A percentile compares a stretch with the other conserved stretches of the same genome.
Conservation (phyloP, 73 alveolate genomes). For the Breviolum minutum region DNA sequence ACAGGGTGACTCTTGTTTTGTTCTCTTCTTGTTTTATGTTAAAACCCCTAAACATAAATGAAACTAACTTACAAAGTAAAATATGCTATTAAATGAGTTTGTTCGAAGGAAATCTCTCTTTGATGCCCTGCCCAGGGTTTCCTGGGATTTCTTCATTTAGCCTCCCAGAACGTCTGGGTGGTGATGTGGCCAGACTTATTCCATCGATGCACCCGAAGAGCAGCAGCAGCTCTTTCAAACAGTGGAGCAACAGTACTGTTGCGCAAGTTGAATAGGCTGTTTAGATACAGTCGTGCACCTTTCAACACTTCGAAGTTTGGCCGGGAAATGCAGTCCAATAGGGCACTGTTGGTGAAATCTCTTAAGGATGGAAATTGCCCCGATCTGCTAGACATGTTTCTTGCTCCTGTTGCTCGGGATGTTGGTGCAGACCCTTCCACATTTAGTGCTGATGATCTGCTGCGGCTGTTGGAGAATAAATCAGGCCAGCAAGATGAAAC, state of each 20-base stretch:
- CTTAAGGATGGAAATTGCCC: background rate
- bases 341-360: background rate
- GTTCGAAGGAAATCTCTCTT: too few species aligned
- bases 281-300: background rate
- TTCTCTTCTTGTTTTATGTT: too few species aligned
- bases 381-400: background rate
- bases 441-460: background rate
- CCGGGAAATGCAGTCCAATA: background rate
- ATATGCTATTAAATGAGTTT: too few species aligned
- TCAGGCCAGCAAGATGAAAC: background rate
- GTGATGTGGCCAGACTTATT: constrained; percentile 12
- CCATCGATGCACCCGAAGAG: background rate
- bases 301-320: background rate
- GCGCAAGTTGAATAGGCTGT: background rate
- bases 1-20: too few species aligned
- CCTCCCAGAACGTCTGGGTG: background rate
- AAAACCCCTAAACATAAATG: too few species aligned
- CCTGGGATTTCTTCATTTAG: background rate
- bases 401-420: background rate
- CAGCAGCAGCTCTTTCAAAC: background rate
- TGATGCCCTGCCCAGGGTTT: too few species aligned
- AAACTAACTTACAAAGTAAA: too few species aligned
- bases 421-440: background rate
- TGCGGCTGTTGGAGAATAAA: background rate
- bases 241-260: background rate